Evolutionary conservation across 768 basidiomycete species (phyloP).

Genomic region (Astraeus odoratus): DNA sequence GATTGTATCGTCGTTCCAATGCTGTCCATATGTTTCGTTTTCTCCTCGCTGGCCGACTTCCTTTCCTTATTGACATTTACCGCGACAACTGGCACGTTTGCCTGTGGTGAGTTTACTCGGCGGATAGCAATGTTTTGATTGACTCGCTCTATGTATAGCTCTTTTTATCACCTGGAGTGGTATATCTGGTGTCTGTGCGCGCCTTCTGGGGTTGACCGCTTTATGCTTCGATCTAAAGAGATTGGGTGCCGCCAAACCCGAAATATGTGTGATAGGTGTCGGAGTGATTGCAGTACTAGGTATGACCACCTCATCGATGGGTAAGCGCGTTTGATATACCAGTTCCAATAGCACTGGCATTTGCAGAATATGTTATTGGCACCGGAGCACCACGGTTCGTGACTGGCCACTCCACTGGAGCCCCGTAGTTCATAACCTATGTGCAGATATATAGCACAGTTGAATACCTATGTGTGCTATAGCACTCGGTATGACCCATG

Average conservation of each 20-base stretch:
- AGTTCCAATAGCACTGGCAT: conserved; percentile 28
- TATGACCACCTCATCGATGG: conserved; percentile 14
- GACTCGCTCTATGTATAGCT: conserved; percentile 19
- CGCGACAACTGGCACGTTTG: conserved; percentile 7
- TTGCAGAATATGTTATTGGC: conserved; percentile 34
- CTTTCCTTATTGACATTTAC: conserved; percentile 25
- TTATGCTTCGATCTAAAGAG: conserved; percentile 29
- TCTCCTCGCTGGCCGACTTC: conserved; percentile 26
- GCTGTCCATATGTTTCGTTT: conserved; percentile 24
- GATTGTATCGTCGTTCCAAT: conserved; percentile 15
- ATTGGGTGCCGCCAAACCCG: conserved; percentile 23
- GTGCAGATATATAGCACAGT: conserved; percentile 15
- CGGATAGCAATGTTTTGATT: background rate
- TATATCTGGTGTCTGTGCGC: conserved; percentile 31
- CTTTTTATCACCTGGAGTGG: conserved; percentile 42
- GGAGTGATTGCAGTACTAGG: conserved; percentile 30
- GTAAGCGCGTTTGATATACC: background rate
- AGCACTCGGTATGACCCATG: conserved; percentile 19
- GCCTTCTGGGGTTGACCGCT: conserved; percentile 34
- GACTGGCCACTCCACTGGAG: background rate
- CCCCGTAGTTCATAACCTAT: background rate
- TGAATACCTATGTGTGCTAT: conserved; percentile 26
- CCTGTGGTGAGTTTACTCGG: conserved; percentile 19
- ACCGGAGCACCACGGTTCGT: conserved; percentile 30
- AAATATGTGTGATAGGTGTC: conserved; percentile 26